phyloP scores from a whole-genome alignment of 106 monocot genomes.

The Vanilla planifolia region DNA sequence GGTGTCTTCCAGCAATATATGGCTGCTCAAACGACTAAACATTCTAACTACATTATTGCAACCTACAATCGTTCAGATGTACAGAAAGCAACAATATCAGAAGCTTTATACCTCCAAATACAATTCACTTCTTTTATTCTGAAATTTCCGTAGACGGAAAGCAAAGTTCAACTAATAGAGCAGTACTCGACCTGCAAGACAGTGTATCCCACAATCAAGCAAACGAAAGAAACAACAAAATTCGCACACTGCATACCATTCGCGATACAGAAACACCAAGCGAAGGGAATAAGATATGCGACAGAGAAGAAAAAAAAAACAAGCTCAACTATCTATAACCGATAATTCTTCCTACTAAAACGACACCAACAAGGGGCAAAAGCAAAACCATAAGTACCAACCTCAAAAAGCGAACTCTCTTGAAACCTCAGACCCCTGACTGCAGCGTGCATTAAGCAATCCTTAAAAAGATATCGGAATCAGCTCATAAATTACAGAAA shows the following conservation, averaged over 20 bases:
- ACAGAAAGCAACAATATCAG: background rate
- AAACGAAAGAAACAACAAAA: background rate
- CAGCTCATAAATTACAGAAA: too few relatives aligned
- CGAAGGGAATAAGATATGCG: background rate
- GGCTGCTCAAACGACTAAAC: too few relatives aligned
- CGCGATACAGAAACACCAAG: too few relatives aligned
- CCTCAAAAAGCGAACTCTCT: background rate
- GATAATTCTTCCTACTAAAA: background rate
- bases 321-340: background rate
- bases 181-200: background rate
- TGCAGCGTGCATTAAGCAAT: background rate
- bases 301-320: background rate
- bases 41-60: background rate
- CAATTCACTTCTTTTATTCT: background rate
- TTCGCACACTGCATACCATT: background rate
- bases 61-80: background rate
- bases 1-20: background rate
- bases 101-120: background rate
- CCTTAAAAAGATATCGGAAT: too few relatives aligned
- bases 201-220: background rate
- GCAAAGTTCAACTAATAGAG: background rate
- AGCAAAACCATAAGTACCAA: background rate
- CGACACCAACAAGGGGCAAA: background rate
- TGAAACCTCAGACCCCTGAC: background rate
- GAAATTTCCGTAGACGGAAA: background rate